Conservation (phyloP, 176 grass and related monocot species). For the Musa acuminata region DNA sequence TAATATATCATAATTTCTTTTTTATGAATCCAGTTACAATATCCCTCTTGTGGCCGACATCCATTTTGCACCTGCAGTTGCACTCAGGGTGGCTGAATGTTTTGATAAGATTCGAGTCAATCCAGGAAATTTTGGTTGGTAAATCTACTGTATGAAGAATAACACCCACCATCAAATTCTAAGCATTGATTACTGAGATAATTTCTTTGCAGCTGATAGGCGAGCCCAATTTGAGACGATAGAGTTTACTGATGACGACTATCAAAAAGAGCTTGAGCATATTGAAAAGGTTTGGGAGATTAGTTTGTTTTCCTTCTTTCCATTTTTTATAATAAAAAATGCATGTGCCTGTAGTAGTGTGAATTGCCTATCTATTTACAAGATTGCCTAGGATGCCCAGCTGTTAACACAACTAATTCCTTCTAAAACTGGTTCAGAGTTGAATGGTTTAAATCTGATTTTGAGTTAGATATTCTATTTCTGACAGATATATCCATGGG, state of each 20-base stretch:
- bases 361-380: too few relatives aligned
- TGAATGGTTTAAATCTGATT: too few relatives aligned
- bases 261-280: conserved; percentile 92
- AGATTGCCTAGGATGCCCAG: not conserved
- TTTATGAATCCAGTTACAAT: conserved; percentile 52
- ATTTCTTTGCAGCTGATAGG: conserved; percentile 69
- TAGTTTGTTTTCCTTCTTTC: not conserved
- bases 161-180: not conserved
- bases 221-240: conserved; percentile 88
- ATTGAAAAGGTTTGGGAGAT: conserved; percentile 61
- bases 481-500: too few relatives aligned
- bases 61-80: conserved; percentile 91
- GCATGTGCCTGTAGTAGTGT: not conserved
- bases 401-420: not conserved
- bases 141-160: not conserved
- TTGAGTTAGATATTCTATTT: too few relatives aligned
- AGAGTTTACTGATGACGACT: conserved; percentile 85
- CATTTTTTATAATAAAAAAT: not conserved
- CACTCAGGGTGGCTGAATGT: conserved; percentile 90
- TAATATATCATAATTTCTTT: conserved; percentile 15
- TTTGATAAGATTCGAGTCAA: conserved; percentile 99
- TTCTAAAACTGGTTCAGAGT: not conserved
- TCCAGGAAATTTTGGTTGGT: conserved; percentile 94
- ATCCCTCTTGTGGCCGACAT: conserved; percentile 99
- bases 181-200: conserved; percentile 6